Percentiles rank a stretch among this genome's conserved stretches.
Conservation (phyloP, 768 basidiomycete species). For the Termitomyces sp. region DNA sequence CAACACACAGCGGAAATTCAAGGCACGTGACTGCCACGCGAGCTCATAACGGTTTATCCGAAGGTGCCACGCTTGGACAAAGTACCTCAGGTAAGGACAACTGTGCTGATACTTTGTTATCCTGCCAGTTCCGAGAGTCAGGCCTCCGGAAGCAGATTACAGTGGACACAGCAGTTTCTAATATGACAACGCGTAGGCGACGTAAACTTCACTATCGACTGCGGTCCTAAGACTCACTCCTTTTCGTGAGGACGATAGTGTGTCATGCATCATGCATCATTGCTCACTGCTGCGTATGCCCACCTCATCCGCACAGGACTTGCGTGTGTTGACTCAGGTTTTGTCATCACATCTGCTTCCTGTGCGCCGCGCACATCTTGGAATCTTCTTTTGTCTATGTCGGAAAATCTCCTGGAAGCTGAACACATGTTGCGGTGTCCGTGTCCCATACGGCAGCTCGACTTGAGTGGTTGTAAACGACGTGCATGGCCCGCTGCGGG, state of each 20-base stretch:
- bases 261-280: not conserved
- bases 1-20: constrained; percentile 1
- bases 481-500: not conserved
- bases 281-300: not conserved
- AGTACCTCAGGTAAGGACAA: not conserved
- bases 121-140: not conserved
- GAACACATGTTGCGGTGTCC: not conserved
- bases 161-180: not conserved
- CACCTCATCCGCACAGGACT: not conserved
- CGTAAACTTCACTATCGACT: not conserved
- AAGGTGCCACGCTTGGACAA: not conserved
- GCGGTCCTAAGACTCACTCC: not conserved
- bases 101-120: not conserved
- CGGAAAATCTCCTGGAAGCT: not conserved
- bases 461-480: not conserved
- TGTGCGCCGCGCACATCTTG: too few species aligned
- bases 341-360: not conserved
- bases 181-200: too few species aligned
- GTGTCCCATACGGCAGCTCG: not conserved
- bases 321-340: not conserved
- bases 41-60: not conserved
- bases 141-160: not conserved
- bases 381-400: not conserved
- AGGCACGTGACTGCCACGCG: constrained; percentile 13
- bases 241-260: not conserved